Evolutionary conservation across 2,329 filamentous ascomycete genomes (phyloP), one percentile per base, ranked within the genome.

Genomic region (Alternaria sp.): DNA sequence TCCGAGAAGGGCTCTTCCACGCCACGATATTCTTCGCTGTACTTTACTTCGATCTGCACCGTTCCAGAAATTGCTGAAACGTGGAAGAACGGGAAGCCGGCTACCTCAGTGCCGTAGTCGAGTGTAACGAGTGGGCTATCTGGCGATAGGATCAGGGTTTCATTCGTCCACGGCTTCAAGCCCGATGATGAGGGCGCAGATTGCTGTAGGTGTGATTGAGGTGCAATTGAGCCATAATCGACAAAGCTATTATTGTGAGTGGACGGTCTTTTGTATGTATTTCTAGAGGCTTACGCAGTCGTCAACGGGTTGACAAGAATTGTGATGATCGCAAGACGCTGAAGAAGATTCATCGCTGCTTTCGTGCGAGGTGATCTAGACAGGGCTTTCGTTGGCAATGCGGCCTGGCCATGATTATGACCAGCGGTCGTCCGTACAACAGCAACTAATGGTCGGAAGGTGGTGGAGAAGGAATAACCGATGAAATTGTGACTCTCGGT

Each of bases 51-150:
- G 15, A 59, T 52, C 11, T 59, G 49, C 6, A 26, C 51, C 3
- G 49, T 44, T 5, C 56, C 10, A 7, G 45, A 28, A 12, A 23
- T 26, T 10, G 17, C 43, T 6, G 49, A 50, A 7, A 63, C 45
- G 2, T 46, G 25, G n/a, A 68, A 66, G 47, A 67, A 65, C 3
- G 67, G 67, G 19, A 67, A 69, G 1, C 67, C 67, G 12, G 66
- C 63, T 12, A 70, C 64, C n/a, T 70, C 67, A 5, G 56, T 59
- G 6, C 59, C 65, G n/a, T 68, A 71, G 44, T 71, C 68, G 11
- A 71, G 51, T 12, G 51, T 64, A 7, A 63, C 7, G 11, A 63
- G 10, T 3, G 65, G 61, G 4, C 40, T 13, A 6, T n/a, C 51
- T 15, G 64, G 62, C 17, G 67, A 62, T 15, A 70, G 25, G 6